Evolutionary conservation across 805 yeast genomes (phyloP), one percentile per base, ranked within the genome.

Genomic region (Komagataella phaffii): DNA sequence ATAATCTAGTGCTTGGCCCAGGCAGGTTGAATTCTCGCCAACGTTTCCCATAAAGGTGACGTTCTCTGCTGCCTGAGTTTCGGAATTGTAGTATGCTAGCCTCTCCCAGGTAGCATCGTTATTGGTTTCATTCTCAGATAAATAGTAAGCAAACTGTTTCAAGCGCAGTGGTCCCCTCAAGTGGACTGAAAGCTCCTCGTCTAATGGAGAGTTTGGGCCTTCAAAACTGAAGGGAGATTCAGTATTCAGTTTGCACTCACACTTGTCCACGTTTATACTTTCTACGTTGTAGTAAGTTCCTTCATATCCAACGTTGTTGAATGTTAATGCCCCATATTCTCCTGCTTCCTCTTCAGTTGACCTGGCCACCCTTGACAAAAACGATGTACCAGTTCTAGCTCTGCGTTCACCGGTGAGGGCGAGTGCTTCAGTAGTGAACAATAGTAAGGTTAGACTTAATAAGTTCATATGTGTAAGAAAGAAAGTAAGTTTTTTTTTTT

Each of bases 81-180:
- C 57, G 6, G 79, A 73, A 55, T 79, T 78, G 60, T 79, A 85
- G 63, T 76, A 83, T 1, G 87, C 80, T 19, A 61, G 59, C 65
- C 90, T 75, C 17, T 64, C 55, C 88, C 88, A 85, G 44, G 68
- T 68, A 21, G 73, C 71, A 18, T 73, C 63, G 40, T 71, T 61
- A 53, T 58, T 57, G 58, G 54, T 52, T 36, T 64, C 63, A 24
- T 66, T 61, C 3, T 69, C 69, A 14, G 81, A 57, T n/a, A 72
- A 71, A 61, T 81, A 85, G 57, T 69, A 80, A 4, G 80, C 90
- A 61, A 84, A 85, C 58, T 77, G 74, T 54, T 68, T 64, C 59
- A 85, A 69, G 14, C 74, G 67, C 54, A 85, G 62, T 7, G 93
- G 93, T 47, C 93, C 93, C 68, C 93, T 76, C 64, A 85, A 78